Evolutionary conservation across 2,329 filamentous ascomycete genomes (phyloP), one percentile per base, ranked within the genome.

Genomic region (Aureobasidium sp.): DNA sequence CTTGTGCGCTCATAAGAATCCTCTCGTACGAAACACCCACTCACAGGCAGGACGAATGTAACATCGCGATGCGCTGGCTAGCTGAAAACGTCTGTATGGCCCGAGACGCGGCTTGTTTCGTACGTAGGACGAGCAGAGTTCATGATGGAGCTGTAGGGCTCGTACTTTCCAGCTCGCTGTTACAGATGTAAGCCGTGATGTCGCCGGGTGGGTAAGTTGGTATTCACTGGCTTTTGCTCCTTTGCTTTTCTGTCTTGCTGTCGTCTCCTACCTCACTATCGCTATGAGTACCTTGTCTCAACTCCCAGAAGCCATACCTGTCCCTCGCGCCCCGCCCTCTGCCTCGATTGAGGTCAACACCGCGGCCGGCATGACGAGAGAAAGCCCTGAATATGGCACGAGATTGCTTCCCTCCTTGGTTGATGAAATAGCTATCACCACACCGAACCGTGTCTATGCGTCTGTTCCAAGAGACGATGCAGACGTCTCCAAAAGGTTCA

Each of bases 401-500:
- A 47, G 60, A n/a, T 34, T 56, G 17, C n/a, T 62, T n/a, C 60
- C 60, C 5, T 50, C 50, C 9, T 32, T 56, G 4, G 51, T 62
- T 26, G 60, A 62, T 7, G 51, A 51, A 2, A 51, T 50, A 10
- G 61, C 61, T 7, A 20, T 26, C 12, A 53, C 20, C 10, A 46
- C 44, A 7, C 61, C 61, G 3, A 27, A 41, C 1, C 44, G 39
- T 3, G 39, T 63, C 39, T 63, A 63, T 41, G 62, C 62, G 17
- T 46, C 41, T 8, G 55, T 63, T 2, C 62, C 62, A 5, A 34
- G 5, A 50, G 56, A 63, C 26, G 55, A 60, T 29, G 15, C 34
- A 26, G 56, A 63, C 55, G 2, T 61, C 2, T 52, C 53, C 20
- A 52, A 43, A 29, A 56, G 62, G 0, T 63, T 59, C 48, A 17